Conservation (phyloP, 768 basidiomycete genomes). For the Russula olivacea region DNA sequence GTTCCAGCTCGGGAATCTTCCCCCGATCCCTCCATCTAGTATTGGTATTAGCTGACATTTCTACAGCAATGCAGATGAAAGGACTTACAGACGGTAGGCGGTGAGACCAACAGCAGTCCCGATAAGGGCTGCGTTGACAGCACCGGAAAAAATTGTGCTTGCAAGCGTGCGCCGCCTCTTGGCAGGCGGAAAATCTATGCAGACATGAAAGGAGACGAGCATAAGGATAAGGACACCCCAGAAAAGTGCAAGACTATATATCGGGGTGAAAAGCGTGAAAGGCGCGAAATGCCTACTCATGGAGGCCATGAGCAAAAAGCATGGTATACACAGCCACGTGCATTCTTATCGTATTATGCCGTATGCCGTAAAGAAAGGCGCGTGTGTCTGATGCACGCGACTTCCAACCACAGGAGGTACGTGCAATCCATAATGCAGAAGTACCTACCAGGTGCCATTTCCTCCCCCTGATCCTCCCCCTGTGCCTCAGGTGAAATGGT, state of each 20-base stretch:
- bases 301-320: conserved; percentile 23
- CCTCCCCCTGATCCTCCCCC: conserved; percentile 37
- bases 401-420: not conserved
- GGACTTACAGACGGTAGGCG: conserved; percentile 75
- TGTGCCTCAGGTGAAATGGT: conserved; percentile 26
- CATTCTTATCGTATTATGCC: not conserved
- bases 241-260: conserved; percentile 36
- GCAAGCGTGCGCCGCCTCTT: conserved; percentile 79
- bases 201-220: conserved; percentile 31
- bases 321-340: conserved; percentile 20
- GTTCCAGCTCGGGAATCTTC: conserved; percentile 41
- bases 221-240: conserved; percentile 25
- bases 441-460: conserved; percentile 41
- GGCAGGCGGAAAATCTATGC: conserved; percentile 63
- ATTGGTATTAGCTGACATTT: not conserved
- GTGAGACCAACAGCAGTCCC: conserved; percentile 83
- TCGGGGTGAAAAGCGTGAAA: conserved; percentile 33
- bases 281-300: conserved; percentile 29
- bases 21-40: conserved; percentile 74
- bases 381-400: not conserved
- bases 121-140: conserved; percentile 78
- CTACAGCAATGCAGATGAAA: conserved; percentile 4
- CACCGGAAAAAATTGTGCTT: conserved; percentile 77
- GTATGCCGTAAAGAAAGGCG: not conserved
- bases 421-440: not conserved